Evolutionary conservation across 2,329 filamentous ascomycete species (phyloP).

Genomic region (Fusarium sp.): DNA sequence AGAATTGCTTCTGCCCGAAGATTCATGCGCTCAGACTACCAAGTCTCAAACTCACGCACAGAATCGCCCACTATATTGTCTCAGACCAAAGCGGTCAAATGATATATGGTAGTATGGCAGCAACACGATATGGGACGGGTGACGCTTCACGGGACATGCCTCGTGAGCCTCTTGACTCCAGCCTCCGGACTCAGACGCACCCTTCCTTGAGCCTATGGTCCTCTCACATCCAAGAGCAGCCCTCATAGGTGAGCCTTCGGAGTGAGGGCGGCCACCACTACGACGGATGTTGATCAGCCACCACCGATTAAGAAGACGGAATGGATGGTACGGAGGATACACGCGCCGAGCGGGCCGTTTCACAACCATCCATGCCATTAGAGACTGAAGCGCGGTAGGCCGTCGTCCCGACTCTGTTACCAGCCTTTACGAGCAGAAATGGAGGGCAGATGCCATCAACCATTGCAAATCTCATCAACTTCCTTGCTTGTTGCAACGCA

Average conservation of each 20-base stretch:
- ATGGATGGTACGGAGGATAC: slow-evolving; percentile 37
- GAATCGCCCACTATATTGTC: slow-evolving; percentile 18
- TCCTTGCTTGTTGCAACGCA: neutral
- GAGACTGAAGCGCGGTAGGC: slow-evolving; percentile 20
- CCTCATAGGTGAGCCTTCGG: slow-evolving; percentile 11
- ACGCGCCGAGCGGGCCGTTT: slow-evolving; percentile 44
- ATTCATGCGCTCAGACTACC: slow-evolving; percentile 17
- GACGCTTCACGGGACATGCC: slow-evolving; percentile 27
- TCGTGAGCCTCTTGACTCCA: slow-evolving; percentile 30
- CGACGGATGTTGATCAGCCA: slow-evolving; percentile 14
- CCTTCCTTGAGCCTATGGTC: neutral
- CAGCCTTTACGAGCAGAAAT: slow-evolving; percentile 12
- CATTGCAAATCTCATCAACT: neutral
- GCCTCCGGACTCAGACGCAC: slow-evolving; percentile 25
- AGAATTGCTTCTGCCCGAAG: slow-evolving; percentile 3
- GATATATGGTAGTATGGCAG: slow-evolving; percentile 18
- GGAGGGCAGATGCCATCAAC: slow-evolving; percentile 13
- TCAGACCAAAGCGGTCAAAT: slow-evolving; percentile 33
- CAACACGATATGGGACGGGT: slow-evolving; percentile 9
- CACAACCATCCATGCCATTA: slow-evolving; percentile 25
- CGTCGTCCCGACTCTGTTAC: slow-evolving; percentile 14
- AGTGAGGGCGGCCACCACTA: slow-evolving; percentile 17
- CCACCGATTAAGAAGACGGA: slow-evolving; percentile 13
- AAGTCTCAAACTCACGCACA: slow-evolving; percentile 9
- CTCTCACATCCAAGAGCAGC: slow-evolving; percentile 23